These are phyloP conservation scores for Fusarium odoratissimum DNA, from an alignment of 2,329 filamentous ascomycete genomes.

Conservation along the genomic window DNA sequence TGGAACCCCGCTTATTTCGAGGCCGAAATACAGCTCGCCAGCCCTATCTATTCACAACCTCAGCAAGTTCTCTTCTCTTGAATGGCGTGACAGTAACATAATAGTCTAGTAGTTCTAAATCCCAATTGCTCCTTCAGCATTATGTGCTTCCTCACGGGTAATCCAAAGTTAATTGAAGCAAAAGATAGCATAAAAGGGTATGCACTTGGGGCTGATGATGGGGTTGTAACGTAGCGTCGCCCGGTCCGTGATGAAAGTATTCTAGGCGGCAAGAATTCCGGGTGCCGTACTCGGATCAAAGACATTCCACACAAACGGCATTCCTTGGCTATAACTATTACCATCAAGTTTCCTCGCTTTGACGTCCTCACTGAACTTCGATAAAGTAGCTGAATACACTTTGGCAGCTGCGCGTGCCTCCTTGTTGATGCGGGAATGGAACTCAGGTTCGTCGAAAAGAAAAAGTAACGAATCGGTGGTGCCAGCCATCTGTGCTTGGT, in stretches of 20 bases:
- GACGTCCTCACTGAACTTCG: accelerated
- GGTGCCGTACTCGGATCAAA: neutral
- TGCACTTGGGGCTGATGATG: too few species aligned
- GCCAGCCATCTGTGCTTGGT: neutral
- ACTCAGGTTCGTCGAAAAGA: neutral
- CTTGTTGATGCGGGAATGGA: neutral
- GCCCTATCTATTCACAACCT: too few species aligned
- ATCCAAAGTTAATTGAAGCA: too few species aligned
- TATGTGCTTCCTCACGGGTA: too few species aligned
- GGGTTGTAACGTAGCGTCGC: too few species aligned
- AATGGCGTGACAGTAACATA: too few species aligned
- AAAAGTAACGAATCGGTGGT: neutral
- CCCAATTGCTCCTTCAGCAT: too few species aligned
- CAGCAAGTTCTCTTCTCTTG: too few species aligned
- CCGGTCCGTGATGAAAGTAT: neutral
- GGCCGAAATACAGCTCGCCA: too few species aligned
- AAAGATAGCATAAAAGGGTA: too few species aligned
- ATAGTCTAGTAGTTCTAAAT: too few species aligned
- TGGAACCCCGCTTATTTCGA: too few species aligned
- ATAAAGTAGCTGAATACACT: neutral
- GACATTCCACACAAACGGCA: neutral
- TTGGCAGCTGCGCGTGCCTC: accelerated
- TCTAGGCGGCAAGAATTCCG: neutral
- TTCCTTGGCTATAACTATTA: neutral
- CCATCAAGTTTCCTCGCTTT: accelerated